phyloP scores from a whole-genome alignment of 2,329 filamentous ascomycete species.

The Monilinia vaccinii-corymbosi region DNA sequence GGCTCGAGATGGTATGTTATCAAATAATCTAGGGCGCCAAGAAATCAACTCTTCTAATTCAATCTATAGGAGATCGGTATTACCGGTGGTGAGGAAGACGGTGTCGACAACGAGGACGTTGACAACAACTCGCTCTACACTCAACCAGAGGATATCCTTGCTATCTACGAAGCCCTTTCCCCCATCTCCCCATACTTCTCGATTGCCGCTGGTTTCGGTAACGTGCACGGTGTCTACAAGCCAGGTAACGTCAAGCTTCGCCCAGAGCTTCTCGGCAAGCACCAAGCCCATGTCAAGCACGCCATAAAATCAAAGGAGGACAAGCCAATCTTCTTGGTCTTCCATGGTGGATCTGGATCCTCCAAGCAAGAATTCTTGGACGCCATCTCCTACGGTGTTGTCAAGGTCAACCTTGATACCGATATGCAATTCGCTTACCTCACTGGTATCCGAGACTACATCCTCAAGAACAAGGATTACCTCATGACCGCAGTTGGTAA shows the following conservation, averaged over 20 bases:
- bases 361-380: constrained; percentile 82
- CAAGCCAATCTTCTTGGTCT: constrained; percentile 98
- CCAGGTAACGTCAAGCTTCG: constrained; percentile 94
- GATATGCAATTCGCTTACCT: constrained; percentile 96
- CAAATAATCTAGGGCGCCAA: neutral
- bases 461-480: constrained; percentile 93
- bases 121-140: constrained; percentile 98
- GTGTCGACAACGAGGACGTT: constrained; percentile 96
- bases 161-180: constrained; percentile 78
- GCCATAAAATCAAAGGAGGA: constrained; percentile 61
- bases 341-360: constrained; percentile 95
- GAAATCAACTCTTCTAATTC: constrained; percentile 6
- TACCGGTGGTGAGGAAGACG: constrained; percentile 95
- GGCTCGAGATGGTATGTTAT: constrained; percentile 82
- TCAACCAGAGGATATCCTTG: constrained; percentile 90
- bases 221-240: constrained; percentile 99
- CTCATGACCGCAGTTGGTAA: constrained; percentile 80
- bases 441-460: constrained; percentile 85
- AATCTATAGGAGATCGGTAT: constrained; percentile 65
- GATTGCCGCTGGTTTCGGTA: constrained; percentile 96
- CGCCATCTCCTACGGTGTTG: constrained; percentile 86
- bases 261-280: constrained; percentile 91
- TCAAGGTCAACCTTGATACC: constrained; percentile 99
- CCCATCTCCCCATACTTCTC: constrained; percentile 94
- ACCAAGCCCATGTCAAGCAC: constrained; percentile 85